Conservation (phyloP, 1,284 basidiomycete genomes). For the Ustilago trichophora region DNA sequence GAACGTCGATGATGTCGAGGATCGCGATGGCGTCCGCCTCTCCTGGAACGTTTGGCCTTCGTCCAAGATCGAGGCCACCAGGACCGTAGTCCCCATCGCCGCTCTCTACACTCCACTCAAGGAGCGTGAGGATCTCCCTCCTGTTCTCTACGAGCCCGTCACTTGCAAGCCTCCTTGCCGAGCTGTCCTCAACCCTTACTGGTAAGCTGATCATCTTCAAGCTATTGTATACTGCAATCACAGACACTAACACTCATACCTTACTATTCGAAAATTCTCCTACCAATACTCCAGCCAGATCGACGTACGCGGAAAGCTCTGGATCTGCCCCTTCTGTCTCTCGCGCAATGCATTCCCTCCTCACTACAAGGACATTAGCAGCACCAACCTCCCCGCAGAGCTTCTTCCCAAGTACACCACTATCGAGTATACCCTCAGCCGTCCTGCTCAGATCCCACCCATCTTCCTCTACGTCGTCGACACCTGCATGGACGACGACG, state of each 20-base stretch:
- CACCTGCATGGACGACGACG: constrained; percentile 95
- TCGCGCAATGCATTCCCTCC: constrained; percentile 96
- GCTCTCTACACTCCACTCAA: constrained; percentile 98
- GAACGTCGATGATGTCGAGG: constrained; percentile 67
- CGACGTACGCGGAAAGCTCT: constrained; percentile 96
- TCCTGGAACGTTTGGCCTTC: constrained; percentile 99
- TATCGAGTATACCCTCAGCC: constrained; percentile 95
- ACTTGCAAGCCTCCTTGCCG: constrained; percentile 98
- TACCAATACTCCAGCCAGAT: constrained; percentile 80
- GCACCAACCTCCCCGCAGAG: constrained; percentile 94
- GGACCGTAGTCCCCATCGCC: constrained; percentile 96
- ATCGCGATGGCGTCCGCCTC: constrained; percentile 67
- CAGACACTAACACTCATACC: too few relatives aligned
- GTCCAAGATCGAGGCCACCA: constrained; percentile 93
- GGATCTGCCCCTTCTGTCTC: constrained; percentile 99
- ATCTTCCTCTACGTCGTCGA: constrained; percentile 97
- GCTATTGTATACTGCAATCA: too few relatives aligned
- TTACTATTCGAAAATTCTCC: too few relatives aligned
- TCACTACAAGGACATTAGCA: constrained; percentile 98
- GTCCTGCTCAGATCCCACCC: constrained; percentile 90
- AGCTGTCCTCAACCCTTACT: constrained; percentile 96
- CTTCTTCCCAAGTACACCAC: constrained; percentile 97
- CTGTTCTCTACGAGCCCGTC: constrained; percentile 96
- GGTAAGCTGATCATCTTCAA: constrained; percentile 68
- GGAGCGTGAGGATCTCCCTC: constrained; percentile 90